A percentile compares a stretch with the other conserved stretches of the same genome.
phyloP scores from a whole-genome alignment of 164 flowering plant species.

The Sedum album region DNA sequence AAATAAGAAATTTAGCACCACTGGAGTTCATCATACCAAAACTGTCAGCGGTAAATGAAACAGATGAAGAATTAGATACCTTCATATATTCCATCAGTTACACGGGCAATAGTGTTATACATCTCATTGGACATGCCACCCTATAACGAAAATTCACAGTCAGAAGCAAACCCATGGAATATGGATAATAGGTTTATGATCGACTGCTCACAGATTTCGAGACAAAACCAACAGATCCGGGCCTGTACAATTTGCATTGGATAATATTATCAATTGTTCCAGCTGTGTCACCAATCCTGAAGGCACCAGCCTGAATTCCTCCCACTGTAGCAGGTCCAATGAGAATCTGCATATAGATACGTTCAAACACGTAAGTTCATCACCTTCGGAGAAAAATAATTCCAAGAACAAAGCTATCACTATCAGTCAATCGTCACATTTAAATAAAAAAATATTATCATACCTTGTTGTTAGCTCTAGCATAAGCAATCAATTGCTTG shows the following conservation, averaged over 20 bases:
- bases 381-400: not conserved
- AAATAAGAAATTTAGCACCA: not conserved
- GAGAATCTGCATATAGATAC: conserved; percentile 37
- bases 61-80: not conserved
- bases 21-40: not conserved
- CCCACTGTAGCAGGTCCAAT: too few species aligned
- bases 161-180: not conserved
- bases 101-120: too few species aligned
- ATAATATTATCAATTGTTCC: too few species aligned
- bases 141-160: conserved; percentile 27
- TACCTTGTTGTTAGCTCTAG: conserved; percentile 97
- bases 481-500: too few species aligned
- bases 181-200: not conserved
- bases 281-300: too few species aligned
- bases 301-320: too few species aligned
- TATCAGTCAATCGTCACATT: not conserved
- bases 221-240: conserved; percentile 98
- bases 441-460: not conserved
- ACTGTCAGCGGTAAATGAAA: not conserved
- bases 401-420: not conserved
- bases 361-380: not conserved
- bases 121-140: too few species aligned
- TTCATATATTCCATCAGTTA: too few species aligned
- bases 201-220: too few species aligned
- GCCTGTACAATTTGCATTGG: conserved; percentile 96